phyloP scores from a whole-genome alignment of 2,329 filamentous ascomycete genomes.

The Hypoxylon sp. region DNA sequence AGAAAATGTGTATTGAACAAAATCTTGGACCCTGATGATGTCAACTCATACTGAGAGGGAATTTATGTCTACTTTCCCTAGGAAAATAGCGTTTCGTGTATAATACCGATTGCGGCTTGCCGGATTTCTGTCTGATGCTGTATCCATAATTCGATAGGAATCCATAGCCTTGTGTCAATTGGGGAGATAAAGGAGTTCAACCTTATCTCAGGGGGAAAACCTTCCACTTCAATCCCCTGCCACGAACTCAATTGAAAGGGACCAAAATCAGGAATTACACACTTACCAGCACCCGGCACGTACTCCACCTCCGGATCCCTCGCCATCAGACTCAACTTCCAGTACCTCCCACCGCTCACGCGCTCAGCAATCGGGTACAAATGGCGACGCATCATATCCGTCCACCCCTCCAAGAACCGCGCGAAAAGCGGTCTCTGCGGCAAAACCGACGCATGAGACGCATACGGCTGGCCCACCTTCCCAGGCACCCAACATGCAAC shows the following conservation, averaged over 20 bases:
- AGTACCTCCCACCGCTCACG: conserved; percentile 38
- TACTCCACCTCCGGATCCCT: conserved; percentile 40
- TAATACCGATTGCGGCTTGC: not conserved
- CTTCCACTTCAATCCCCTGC: not conserved
- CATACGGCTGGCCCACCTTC: conserved; percentile 8
- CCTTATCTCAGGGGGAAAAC: not conserved
- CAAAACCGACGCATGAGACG: not conserved
- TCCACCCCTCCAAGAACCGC: not conserved
- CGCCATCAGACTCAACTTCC: conserved; percentile 46
- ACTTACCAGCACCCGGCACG: conserved; percentile 42
- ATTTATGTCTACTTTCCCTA: not conserved
- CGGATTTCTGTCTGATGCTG: not conserved
- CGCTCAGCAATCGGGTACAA: conserved; percentile 34
- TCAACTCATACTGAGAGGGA: no score
- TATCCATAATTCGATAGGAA: not conserved
- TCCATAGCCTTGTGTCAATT: not conserved
- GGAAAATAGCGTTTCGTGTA: not conserved
- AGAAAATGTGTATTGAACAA: not conserved
- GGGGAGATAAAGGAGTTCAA: not conserved
- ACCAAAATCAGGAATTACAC: not conserved
- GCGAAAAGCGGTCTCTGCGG: conserved; percentile 19
- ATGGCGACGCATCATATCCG: conserved; percentile 9
- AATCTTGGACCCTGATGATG: not conserved
- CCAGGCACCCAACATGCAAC: conserved; percentile 43
- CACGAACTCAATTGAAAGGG: not conserved